phyloP scores from a whole-genome alignment of 2,329 filamentous ascomycete genomes.

The Xylaria arbuscula region DNA sequence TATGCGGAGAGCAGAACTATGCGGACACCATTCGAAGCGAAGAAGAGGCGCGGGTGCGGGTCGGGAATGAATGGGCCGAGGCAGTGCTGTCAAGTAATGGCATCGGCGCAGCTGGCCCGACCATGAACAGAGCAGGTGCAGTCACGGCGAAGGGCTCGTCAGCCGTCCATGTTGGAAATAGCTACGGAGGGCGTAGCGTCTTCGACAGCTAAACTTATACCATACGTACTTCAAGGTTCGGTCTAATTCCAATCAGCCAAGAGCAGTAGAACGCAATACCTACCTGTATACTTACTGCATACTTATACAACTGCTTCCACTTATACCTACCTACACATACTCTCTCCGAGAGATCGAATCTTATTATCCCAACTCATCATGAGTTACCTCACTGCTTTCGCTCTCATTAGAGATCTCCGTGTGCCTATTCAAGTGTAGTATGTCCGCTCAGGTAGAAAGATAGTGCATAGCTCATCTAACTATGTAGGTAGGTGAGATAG shows the following conservation, averaged over 20 bases:
- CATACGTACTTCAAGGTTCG: neutral
- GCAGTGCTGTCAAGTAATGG: slow-evolving; percentile 1
- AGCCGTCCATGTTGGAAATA: slow-evolving; percentile 27
- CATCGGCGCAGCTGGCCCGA: neutral
- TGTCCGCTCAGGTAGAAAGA: neutral
- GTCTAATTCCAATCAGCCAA: no score
- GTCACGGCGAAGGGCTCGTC: slow-evolving; percentile 25
- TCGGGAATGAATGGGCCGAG: slow-evolving; percentile 29
- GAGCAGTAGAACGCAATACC: no score
- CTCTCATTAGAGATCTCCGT: no score
- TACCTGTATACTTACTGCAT: no score
- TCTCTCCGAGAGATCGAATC: neutral
- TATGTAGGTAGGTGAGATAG: neutral
- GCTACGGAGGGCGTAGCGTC: slow-evolving; percentile 28
- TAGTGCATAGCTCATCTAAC: no score
- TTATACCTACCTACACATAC: no score
- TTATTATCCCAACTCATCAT: no score
- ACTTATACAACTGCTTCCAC: neutral
- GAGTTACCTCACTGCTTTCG: no score
- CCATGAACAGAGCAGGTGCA: slow-evolving; percentile 15
- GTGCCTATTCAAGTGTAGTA: neutral
- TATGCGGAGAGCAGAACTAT: slow-evolving; percentile 11
- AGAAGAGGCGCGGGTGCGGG: slow-evolving; percentile 19
- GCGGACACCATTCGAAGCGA: slow-evolving; percentile 10
- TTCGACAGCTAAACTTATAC: slow-evolving; percentile 18